A percentile compares a stretch with the other conserved stretches of the same genome.
Conservation (phyloP, 441 rosid species). For the Viola pubescens region DNA sequence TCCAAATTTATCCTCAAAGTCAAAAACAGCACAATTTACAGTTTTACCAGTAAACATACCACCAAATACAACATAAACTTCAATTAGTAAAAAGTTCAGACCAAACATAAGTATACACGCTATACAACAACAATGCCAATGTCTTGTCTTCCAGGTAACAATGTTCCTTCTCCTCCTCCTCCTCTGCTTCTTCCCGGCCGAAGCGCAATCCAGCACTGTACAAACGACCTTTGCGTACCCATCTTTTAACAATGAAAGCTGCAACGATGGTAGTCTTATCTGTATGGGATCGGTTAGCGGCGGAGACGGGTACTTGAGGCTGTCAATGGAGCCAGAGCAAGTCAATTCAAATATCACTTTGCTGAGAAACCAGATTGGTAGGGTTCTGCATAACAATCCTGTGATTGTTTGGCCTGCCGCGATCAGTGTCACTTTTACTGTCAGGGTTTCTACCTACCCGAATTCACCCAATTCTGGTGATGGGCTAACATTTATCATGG, state of each 20-base stretch:
- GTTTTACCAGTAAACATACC: background rate
- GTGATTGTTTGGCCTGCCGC: slow-evolving; percentile 30
- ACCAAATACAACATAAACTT: background rate
- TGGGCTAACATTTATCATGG: slow-evolving; percentile 32
- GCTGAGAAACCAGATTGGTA: slow-evolving; percentile 16
- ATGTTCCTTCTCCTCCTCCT: slow-evolving; percentile 16
- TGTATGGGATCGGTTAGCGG: slow-evolving; percentile 24
- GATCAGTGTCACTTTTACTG: slow-evolving; percentile 29
- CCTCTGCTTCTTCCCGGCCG: slow-evolving; percentile 11
- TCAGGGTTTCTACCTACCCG: slow-evolving; percentile 20
- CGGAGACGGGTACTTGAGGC: slow-evolving; percentile 19
- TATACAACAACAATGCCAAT: too few species aligned
- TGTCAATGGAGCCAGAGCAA: slow-evolving; percentile 14
- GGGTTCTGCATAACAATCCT: slow-evolving; percentile 24
- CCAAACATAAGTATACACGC: background rate
- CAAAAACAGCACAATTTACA: background rate
- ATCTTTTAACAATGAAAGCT: slow-evolving; percentile 17
- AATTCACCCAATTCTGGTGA: slow-evolving; percentile 22
- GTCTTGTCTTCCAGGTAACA: background rate
- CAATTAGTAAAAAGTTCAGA: background rate
- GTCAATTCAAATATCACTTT: slow-evolving; percentile 11
- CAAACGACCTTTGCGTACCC: slow-evolving; percentile 15
- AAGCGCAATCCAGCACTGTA: slow-evolving; percentile 9
- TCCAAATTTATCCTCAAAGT: background rate
- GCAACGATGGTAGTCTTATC: slow-evolving; percentile 18